Evolutionary conservation across 257 asterid species (phyloP), one percentile per base, ranked within the genome.

Genomic region (Cinchona pubescens): DNA sequence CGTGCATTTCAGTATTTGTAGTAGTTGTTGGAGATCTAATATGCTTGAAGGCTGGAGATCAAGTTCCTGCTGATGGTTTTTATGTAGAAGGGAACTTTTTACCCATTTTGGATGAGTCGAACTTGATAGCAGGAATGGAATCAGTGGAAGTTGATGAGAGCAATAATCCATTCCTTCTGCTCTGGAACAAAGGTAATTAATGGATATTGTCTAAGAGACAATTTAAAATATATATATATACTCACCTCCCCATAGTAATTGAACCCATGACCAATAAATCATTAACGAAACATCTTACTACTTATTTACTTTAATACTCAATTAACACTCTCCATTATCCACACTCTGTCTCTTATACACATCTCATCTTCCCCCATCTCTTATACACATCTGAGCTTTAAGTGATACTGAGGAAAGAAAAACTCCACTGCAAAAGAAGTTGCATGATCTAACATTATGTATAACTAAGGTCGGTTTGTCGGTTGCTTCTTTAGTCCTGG

Each of bases 1-100:
- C 73, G 32, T 56, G 34, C 27, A 86, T 85, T 1, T 81, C 91
- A 10, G 89, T 83, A 9, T 85, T 82, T 9, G 89, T 87, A 15
- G 83, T 32, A 0, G 90, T 87, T 0, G 93, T 83, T 6, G 93
- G 96, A 37, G 97, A 89, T 37, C 81, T 91, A 0, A 79, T 86
- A 37, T 69, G 73, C 76, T 67, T 91, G 82, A 72, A 34, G 12
- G 56, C 79, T 0, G 96, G 97, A 6, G 87, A 91, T 79, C 91
- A 81, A 42, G 85, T 91, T 21, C 94, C 97, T 0, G 90, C 91
- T 1, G 96, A 91, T 37, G 96, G 97, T 0, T 5, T 91, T 21
- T 87, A 79, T 78, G 29, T 88, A 1, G 80, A 77, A 0, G 90
- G 92, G 0, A 75, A 83, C 49, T 68, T 90, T 19, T 81, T 88